phyloP scores from a whole-genome alignment of 106 monocot genomes.

The Apostasia ramifera region DNA sequence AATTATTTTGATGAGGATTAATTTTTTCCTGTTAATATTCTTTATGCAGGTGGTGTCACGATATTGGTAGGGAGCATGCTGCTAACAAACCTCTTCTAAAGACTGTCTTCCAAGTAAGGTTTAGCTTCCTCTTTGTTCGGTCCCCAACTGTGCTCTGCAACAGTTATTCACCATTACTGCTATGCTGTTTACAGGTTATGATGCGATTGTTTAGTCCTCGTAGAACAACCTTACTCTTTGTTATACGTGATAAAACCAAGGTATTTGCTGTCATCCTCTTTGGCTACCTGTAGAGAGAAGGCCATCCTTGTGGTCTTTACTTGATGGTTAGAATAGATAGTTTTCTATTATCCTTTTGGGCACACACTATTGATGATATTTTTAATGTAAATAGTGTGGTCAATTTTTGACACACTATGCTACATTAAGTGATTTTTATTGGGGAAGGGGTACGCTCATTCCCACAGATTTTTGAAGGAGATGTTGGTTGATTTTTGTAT shows the following conservation, averaged over 20 bases:
- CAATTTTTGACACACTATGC: no score
- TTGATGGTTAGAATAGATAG: neutral
- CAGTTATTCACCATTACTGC: slow-evolving; percentile 8
- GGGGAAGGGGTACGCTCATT: no score
- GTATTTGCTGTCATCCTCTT: slow-evolving; percentile 21
- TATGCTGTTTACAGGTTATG: slow-evolving; percentile 67
- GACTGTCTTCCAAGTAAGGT: slow-evolving; percentile 89
- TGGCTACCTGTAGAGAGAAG: neutral
- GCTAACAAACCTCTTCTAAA: slow-evolving; percentile 98
- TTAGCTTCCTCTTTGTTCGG: slow-evolving; percentile 2
- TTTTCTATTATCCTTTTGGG: no score
- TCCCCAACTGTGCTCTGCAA: neutral
- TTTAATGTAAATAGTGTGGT: no score
- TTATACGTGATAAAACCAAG: slow-evolving; percentile 94
- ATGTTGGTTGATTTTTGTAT: no score
- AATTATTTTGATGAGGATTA: neutral
- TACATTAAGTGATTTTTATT: no score
- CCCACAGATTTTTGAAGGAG: no score
- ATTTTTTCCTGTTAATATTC: neutral
- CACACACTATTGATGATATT: no score
- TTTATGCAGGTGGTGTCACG: slow-evolving; percentile 89
- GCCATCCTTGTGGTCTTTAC: neutral
- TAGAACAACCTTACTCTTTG: slow-evolving; percentile 91
- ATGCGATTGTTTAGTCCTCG: slow-evolving; percentile 95
- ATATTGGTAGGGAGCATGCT: slow-evolving; percentile 97